phyloP scores from a whole-genome alignment of 495 filamentous ascomycete species.

The Daldinia vernicosa region DNA sequence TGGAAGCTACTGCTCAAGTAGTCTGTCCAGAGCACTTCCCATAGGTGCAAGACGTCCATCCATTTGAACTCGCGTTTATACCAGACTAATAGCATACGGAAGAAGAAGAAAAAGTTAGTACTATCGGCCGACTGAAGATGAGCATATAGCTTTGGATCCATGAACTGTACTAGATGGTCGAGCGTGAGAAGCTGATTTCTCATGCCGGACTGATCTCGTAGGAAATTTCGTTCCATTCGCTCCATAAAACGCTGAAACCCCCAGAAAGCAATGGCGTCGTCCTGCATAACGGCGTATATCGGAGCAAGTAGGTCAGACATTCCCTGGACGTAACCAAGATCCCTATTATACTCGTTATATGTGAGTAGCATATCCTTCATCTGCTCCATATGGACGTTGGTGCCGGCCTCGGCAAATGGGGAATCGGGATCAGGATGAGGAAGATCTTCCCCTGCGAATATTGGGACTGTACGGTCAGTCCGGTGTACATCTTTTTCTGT shows the following conservation, averaged over 20 bases:
- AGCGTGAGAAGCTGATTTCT: constrained; percentile 86
- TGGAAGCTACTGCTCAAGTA: constrained; percentile 89
- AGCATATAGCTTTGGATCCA: constrained; percentile 93
- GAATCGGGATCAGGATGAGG: constrained; percentile 98
- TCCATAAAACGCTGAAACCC: constrained; percentile 96
- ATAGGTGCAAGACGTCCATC: constrained; percentile 84
- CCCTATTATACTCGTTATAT: constrained; percentile 95
- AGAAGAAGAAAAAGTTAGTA: constrained; percentile 99
- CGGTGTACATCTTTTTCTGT: constrained; percentile 98
- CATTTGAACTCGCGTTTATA: constrained; percentile 97
- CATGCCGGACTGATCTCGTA: constrained; percentile 96
- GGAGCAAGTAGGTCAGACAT: constrained; percentile 98
- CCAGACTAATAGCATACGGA: constrained; percentile 97
- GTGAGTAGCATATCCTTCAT: constrained; percentile 99
- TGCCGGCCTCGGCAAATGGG: constrained; percentile 88
- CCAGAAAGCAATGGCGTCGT: constrained; percentile 97
- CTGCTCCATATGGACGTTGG: constrained; percentile 97
- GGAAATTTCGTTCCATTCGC: constrained; percentile 96
- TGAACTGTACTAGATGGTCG: constrained; percentile 92
- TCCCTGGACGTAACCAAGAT: constrained; percentile 95
- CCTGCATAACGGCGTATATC: constrained; percentile 95
- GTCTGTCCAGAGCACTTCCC: constrained; percentile 96
- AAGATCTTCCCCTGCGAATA: constrained; percentile 95
- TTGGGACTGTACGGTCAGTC: constrained; percentile 89
- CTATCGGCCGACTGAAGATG: constrained; percentile 89